Conservation (phyloP, 495 filamentous ascomycete genomes). For the Talaromyces thailandensis region DNA sequence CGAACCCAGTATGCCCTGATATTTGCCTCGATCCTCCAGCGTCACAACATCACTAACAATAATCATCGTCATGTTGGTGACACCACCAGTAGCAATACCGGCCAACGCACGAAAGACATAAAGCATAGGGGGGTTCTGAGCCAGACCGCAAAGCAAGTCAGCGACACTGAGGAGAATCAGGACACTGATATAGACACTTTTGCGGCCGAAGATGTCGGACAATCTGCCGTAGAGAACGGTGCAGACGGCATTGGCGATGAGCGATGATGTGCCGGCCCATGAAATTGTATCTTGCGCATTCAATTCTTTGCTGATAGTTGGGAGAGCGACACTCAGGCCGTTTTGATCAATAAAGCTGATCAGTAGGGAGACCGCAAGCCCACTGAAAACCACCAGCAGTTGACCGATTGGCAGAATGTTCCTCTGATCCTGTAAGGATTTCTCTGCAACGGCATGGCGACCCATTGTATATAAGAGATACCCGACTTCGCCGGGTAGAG, state of each 20-base stretch:
- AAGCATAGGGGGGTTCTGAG: conserved; percentile 40
- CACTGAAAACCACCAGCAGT: conserved; percentile 48
- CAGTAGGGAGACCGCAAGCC: conserved; percentile 43
- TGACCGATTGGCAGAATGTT: conserved; percentile 48
- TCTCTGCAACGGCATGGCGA: conserved; percentile 32
- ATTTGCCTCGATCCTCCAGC: conserved; percentile 35
- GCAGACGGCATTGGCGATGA: conserved; percentile 66
- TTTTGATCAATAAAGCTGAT: conserved; percentile 58
- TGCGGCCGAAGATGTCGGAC: conserved; percentile 51
- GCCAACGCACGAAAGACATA: conserved; percentile 48
- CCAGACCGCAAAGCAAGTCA: conserved; percentile 43
- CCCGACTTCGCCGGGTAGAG: neutral
- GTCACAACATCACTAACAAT: conserved; percentile 43
- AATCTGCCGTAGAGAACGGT: conserved; percentile 52
- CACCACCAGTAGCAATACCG: conserved; percentile 44
- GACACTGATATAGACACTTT: conserved; percentile 39
- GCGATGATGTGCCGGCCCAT: conserved; percentile 69
- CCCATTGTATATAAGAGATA: conserved; percentile 17
- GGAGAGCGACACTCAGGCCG: conserved; percentile 49
- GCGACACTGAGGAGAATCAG: conserved; percentile 41
- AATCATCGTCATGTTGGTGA: conserved; percentile 42
- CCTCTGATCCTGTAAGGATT: conserved; percentile 40
- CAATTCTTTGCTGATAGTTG: conserved; percentile 50
- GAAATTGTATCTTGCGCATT: conserved; percentile 51
- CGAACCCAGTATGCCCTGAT: conserved; percentile 35